Percentiles rank a stretch among this genome's conserved stretches.
Conservation (phyloP, 306 rosid species). For the Vicia faba region DNA sequence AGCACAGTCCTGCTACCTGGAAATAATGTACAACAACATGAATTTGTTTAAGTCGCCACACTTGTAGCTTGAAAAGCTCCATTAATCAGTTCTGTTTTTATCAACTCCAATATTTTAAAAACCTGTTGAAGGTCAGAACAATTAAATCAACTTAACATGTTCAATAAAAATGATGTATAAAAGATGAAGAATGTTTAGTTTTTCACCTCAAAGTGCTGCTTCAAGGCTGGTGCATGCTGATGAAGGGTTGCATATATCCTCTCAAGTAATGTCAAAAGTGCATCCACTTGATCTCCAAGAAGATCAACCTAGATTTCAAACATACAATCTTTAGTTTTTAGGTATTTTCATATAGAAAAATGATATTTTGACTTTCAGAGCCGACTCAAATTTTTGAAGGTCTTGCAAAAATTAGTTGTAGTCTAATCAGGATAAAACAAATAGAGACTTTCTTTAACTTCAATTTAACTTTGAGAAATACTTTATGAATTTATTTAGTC, state of each 20-base stretch:
- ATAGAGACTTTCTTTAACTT: too few species aligned
- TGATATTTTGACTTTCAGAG: too few species aligned
- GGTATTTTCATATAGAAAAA: too few species aligned
- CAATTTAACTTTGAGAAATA: too few species aligned
- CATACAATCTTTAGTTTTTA: too few species aligned
- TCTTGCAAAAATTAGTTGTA: too few species aligned
- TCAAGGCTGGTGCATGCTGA: slow-evolving; percentile 63
- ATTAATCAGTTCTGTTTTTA: slow-evolving; percentile 46
- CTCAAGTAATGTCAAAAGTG: slow-evolving; percentile 61
- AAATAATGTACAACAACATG: neutral
- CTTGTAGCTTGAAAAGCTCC: slow-evolving; percentile 29
- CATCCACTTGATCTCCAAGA: slow-evolving; percentile 92
- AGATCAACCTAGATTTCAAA: too few species aligned
- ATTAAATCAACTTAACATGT: neutral
- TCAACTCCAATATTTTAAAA: slow-evolving; percentile 51
- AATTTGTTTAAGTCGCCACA: slow-evolving; percentile 16
- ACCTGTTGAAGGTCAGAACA: slow-evolving; percentile 50
- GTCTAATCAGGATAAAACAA: too few species aligned
- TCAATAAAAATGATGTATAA: neutral
- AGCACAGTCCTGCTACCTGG: neutral
- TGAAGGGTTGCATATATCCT: slow-evolving; percentile 56
- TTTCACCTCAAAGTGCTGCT: slow-evolving; percentile 62
- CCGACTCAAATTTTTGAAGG: too few species aligned
- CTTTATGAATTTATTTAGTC: too few species aligned
- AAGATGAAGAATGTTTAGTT: neutral